Conservation (phyloP, 768 basidiomycete genomes). For the Termitomyces sp. region DNA sequence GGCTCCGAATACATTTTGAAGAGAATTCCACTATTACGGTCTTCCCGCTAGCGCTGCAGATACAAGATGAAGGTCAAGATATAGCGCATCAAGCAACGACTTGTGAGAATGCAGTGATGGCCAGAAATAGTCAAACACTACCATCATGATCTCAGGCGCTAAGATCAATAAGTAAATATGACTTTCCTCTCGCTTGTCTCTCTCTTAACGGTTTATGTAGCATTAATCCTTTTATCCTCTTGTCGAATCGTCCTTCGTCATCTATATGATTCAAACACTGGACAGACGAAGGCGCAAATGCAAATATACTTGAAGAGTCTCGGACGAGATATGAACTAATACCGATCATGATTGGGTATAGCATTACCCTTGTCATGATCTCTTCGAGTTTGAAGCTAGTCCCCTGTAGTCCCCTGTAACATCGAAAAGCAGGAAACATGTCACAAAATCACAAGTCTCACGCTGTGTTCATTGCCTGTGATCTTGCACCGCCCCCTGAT, state of each 20-base stretch:
- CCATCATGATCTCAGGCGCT: neutral
- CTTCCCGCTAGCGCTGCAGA: neutral
- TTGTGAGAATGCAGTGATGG: neutral
- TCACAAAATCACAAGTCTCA: too few relatives aligned
- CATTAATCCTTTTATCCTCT: neutral
- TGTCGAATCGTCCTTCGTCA: neutral
- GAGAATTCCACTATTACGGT: neutral
- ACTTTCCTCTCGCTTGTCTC: too few relatives aligned
- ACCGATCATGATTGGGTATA: neutral
- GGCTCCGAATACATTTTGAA: conserved; percentile 2
- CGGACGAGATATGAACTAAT: too few relatives aligned
- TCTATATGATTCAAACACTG: neutral
- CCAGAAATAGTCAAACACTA: neutral
- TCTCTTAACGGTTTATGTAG: too few relatives aligned
- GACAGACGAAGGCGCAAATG: neutral
- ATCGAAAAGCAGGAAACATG: too few relatives aligned
- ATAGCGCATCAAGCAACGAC: neutral
- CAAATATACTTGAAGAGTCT: neutral
- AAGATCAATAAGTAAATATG: neutral
- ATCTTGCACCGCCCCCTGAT: too few relatives aligned
- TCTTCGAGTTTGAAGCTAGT: neutral
- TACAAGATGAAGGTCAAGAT: neutral
- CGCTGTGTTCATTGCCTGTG: too few relatives aligned
- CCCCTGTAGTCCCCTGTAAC: too few relatives aligned
- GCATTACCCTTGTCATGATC: neutral